These are phyloP conservation scores for Phytophthora ramorum DNA, from an alignment of 352 stramenopile genomes.

Conservation along the genomic window DNA sequence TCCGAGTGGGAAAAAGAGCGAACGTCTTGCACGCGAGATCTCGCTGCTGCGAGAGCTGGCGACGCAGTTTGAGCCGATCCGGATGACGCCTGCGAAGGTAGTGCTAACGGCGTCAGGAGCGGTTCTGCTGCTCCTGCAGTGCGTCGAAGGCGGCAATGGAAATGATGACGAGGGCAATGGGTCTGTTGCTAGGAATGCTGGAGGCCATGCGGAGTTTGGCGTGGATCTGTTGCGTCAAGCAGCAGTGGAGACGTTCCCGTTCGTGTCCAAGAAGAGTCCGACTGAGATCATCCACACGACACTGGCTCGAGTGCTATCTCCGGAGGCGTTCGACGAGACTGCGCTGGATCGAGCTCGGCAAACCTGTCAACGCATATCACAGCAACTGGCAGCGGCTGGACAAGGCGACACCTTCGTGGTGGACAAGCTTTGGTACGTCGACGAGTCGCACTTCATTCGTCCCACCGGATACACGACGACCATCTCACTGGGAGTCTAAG, in stretches of 20 bases:
- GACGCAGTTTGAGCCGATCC: slow-evolving; percentile 42
- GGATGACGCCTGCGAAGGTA: slow-evolving; percentile 47
- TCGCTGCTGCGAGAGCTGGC: slow-evolving; percentile 34
- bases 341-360: slow-evolving; percentile 35
- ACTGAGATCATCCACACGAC: slow-evolving; percentile 64
- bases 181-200: slow-evolving; percentile 8
- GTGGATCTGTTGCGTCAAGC: slow-evolving; percentile 53
- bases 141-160: slow-evolving; percentile 13
- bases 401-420: slow-evolving; percentile 35
- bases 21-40: slow-evolving; percentile 43
- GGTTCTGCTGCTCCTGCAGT: slow-evolving; percentile 62
- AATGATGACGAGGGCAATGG: neutral
- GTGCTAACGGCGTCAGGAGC: slow-evolving; percentile 58
- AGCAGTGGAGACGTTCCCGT: slow-evolving; percentile 46
- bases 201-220: slow-evolving; percentile 41
- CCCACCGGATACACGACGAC: slow-evolving; percentile 45
- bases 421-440: slow-evolving; percentile 60
- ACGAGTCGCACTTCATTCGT: slow-evolving; percentile 64
- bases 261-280: slow-evolving; percentile 38
- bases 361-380: slow-evolving; percentile 50
- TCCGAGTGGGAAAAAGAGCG: slow-evolving; percentile 28
- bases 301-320: slow-evolving; percentile 55
- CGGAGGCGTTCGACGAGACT: slow-evolving; percentile 34
- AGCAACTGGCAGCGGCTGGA: slow-evolving; percentile 24
- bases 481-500: slow-evolving; percentile 12